Conservation (phyloP, 495 filamentous ascomycete species). For the Talaromyces adpressus region DNA sequence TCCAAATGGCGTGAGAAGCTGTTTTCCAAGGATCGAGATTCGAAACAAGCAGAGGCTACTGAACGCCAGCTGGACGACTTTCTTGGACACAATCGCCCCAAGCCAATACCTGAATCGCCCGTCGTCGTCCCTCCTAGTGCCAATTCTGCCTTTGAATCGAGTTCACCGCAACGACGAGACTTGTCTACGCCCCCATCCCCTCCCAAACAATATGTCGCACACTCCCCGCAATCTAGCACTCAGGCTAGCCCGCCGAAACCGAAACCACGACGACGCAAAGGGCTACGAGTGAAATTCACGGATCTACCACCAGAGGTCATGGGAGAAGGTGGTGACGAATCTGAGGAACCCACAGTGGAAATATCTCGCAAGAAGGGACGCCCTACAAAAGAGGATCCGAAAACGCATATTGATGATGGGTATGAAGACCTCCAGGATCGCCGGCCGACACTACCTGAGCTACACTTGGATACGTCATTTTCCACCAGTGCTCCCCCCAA, state of each 20-base stretch:
- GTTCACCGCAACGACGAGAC: conserved; percentile 18
- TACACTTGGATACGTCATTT: conserved; percentile 36
- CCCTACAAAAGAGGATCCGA: conserved; percentile 23
- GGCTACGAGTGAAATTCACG: conserved; percentile 64
- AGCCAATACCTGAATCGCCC: conserved; percentile 11
- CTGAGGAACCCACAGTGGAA: conserved; percentile 59
- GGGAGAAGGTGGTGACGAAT: conserved; percentile 82
- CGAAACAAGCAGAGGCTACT: conserved; percentile 15
- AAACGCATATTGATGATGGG: neutral
- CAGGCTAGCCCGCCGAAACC: conserved; percentile 16
- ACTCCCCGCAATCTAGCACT: conserved; percentile 9
- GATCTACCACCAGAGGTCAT: conserved; percentile 66
- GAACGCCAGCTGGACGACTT: conserved; percentile 43
- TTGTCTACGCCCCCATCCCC: conserved; percentile 13
- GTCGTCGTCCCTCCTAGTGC: neutral
- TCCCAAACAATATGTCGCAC: conserved; percentile 9
- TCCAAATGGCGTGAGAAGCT: conserved; percentile 42
- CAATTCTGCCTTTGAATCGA: neutral
- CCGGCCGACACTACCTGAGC: conserved; percentile 14
- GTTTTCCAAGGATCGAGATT: conserved; percentile 37
- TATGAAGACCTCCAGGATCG: conserved; percentile 8
- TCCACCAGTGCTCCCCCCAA: conserved; percentile 15
- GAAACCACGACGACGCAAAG: conserved; percentile 44
- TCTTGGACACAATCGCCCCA: conserved; percentile 25
- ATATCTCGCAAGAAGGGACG: conserved; percentile 49